A percentile compares a stretch with the other conserved stretches of the same genome.
phyloP scores from a whole-genome alignment of 2,329 filamentous ascomycete genomes.

The Exophiala spinifera region DNA sequence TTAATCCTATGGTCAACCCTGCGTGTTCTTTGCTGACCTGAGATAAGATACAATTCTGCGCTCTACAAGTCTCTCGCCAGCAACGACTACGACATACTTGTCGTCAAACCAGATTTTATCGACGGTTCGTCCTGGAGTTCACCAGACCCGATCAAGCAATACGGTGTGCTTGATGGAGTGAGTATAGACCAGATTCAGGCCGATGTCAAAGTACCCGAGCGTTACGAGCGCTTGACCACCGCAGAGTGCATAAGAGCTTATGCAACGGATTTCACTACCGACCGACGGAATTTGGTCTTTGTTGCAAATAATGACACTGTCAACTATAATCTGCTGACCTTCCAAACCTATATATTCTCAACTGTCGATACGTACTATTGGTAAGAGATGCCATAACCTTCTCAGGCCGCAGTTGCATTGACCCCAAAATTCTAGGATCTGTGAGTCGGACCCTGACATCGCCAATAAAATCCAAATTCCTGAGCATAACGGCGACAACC shows the following conservation, averaged over 20 bases:
- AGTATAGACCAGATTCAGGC: background rate
- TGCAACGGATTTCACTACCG: constrained; percentile 11
- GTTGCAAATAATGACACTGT: constrained; percentile 13
- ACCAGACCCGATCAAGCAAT: background rate
- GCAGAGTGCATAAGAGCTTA: constrained; percentile 20
- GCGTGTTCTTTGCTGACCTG: background rate
- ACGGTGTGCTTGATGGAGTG: background rate
- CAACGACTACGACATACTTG: constrained; percentile 27
- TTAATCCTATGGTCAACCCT: background rate
- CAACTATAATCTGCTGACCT: background rate
- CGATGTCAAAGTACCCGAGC: background rate
- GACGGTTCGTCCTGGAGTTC: constrained; percentile 7
- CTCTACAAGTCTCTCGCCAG: constrained; percentile 29
- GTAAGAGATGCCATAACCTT: background rate
- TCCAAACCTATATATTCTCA: background rate
- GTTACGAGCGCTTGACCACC: constrained; percentile 10
- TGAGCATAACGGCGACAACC: background rate
- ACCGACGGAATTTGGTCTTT: constrained; percentile 21
- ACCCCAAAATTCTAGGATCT: constrained; percentile 13
- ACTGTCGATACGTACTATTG: background rate
- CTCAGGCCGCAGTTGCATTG: background rate
- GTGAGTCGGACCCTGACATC: constrained; percentile 8
- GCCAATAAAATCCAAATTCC: background rate
- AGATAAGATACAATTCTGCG: constrained; percentile 31
- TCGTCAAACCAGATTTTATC: constrained; percentile 25